A percentile compares a stretch with the other conserved stretches of the same genome.
These are phyloP conservation scores for Citrus medica DNA, from an alignment of 345 rosid species.

Conservation along the genomic window DNA sequence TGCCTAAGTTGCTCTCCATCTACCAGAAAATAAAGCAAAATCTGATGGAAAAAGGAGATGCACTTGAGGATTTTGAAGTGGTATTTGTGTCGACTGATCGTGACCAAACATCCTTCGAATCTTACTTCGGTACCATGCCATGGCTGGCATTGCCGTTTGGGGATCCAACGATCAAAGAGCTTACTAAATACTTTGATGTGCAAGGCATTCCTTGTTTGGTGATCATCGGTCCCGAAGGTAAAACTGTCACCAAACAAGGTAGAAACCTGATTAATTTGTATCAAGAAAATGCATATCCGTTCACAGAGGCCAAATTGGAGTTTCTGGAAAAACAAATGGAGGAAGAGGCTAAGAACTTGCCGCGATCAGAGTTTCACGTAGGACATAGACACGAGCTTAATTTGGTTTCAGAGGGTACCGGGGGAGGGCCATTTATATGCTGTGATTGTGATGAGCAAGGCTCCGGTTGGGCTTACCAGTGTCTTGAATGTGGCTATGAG, in stretches of 20 bases:
- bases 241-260: slow-evolving; percentile 51
- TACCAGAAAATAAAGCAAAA: slow-evolving; percentile 45
- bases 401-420: slow-evolving; percentile 50
- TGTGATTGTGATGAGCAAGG: slow-evolving; percentile 69
- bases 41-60: slow-evolving; percentile 6
- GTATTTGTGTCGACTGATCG: slow-evolving; percentile 48
- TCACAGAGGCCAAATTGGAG: slow-evolving; percentile 41
- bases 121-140: slow-evolving; percentile 45
- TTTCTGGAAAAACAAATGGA: slow-evolving; percentile 42
- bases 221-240: slow-evolving; percentile 56
- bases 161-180: slow-evolving; percentile 31
- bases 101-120: slow-evolving; percentile 29
- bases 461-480: slow-evolving; percentile 61
- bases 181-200: slow-evolving; percentile 45
- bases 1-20: slow-evolving; percentile 43
- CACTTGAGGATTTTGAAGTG: slow-evolving; percentile 41
- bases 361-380: slow-evolving; percentile 31
- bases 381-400: slow-evolving; percentile 56
- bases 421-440: slow-evolving; percentile 64
- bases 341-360: slow-evolving; percentile 46
- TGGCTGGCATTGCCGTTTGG: slow-evolving; percentile 56
- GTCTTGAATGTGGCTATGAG: slow-evolving; percentile 69
- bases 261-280: slow-evolving; percentile 48
- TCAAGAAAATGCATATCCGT: slow-evolving; percentile 52
- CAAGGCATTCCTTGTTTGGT: slow-evolving; percentile 52